Percentiles rank a stretch among this genome's conserved stretches.
These are phyloP conservation scores for Backusella mclennaniae DNA, from an alignment of 192 early-diverging fungal genomes.

Conservation along the genomic window DNA sequence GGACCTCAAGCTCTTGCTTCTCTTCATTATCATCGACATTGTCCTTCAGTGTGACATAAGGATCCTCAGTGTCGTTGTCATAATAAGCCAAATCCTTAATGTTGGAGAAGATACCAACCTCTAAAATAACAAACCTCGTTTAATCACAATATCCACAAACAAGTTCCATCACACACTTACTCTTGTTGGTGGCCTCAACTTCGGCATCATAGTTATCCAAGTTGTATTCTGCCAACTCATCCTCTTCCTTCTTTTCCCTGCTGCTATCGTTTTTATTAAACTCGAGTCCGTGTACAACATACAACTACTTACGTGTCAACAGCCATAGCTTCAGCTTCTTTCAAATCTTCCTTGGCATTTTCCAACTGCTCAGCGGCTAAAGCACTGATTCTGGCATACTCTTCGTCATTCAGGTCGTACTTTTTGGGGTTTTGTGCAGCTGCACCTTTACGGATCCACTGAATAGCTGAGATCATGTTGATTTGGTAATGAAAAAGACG, in stretches of 20 bases:
- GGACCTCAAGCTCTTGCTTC: slow-evolving; percentile 50
- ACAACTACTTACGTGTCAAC: slow-evolving; percentile 27
- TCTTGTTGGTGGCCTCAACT: slow-evolving; percentile 43
- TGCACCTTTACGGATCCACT: slow-evolving; percentile 94
- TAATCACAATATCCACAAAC: background rate
- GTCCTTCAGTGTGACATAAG: slow-evolving; percentile 75
- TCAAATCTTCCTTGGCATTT: slow-evolving; percentile 61
- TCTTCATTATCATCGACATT: slow-evolving; percentile 85
- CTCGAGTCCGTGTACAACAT: background rate
- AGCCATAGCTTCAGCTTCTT: slow-evolving; percentile 45
- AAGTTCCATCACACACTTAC: background rate
- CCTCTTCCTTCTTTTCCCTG: slow-evolving; percentile 41
- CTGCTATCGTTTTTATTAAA: background rate
- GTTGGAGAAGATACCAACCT: slow-evolving; percentile 77
- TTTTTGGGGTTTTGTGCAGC: slow-evolving; percentile 77
- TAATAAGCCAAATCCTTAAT: slow-evolving; percentile 89
- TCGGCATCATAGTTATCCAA: slow-evolving; percentile 93
- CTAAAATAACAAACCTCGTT: slow-evolving; percentile 18
- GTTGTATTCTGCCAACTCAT: slow-evolving; percentile 82
- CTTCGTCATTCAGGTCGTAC: slow-evolving; percentile 84
- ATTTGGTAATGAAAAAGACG: background rate
- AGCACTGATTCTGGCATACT: slow-evolving; percentile 77
- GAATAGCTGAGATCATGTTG: slow-evolving; percentile 87
- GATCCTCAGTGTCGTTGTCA: slow-evolving; percentile 77
- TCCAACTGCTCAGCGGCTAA: slow-evolving; percentile 65